phyloP scores from a whole-genome alignment of 2,329 filamentous ascomycete species.

The Arthrocladium fulminans region DNA sequence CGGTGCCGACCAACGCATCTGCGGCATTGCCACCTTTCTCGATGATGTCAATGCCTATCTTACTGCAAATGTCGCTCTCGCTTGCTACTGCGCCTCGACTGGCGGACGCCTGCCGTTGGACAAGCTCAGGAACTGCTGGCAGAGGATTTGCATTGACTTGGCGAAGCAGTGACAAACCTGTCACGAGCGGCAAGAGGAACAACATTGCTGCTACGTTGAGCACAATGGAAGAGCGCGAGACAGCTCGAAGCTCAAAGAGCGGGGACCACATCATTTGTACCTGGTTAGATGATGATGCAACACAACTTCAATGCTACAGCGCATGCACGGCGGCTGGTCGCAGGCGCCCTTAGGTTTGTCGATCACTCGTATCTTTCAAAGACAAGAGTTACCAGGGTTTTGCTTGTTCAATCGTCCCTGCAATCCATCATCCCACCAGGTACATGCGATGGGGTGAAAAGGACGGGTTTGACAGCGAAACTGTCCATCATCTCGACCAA shows the following conservation, averaged over 20 bases:
- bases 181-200: constrained; percentile 1
- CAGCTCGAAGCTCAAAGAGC: background rate
- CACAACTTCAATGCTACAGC: too few species aligned
- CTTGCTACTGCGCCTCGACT: constrained; percentile 58
- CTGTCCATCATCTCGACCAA: too few species aligned
- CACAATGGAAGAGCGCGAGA: background rate
- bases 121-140: constrained; percentile 1
- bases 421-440: too few species aligned
- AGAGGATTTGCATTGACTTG: constrained; percentile 17
- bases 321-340: too few species aligned
- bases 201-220: background rate
- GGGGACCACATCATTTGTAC: background rate
- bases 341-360: too few species aligned
- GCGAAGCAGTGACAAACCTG: constrained; percentile 12
- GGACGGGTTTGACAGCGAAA: too few species aligned
- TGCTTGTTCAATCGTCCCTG: too few species aligned
- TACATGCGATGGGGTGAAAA: too few species aligned
- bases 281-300: background rate
- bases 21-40: constrained; percentile 60
- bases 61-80: constrained; percentile 59
- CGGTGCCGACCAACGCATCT: constrained; percentile 65
- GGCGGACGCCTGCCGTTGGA: constrained; percentile 11
- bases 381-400: too few species aligned
- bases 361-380: too few species aligned
- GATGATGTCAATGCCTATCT: constrained; percentile 58